phyloP scores from a whole-genome alignment of 768 basidiomycete species.

The Tulasnella calospora region DNA sequence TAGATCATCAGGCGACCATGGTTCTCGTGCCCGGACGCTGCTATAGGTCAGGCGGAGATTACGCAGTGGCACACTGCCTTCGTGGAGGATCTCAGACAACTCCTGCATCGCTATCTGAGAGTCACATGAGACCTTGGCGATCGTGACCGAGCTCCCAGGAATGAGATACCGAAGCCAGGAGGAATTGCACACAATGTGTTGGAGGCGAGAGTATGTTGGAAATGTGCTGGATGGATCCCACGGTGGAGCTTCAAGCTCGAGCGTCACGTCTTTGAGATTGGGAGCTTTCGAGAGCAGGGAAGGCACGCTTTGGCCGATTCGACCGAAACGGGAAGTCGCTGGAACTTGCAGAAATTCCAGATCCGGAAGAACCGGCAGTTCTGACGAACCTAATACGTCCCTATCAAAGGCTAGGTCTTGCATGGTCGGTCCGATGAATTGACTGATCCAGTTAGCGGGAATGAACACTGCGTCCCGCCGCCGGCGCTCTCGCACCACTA shows the following conservation, averaged over 20 bases:
- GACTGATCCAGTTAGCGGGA: background rate
- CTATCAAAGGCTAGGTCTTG: background rate
- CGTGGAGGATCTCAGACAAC: background rate
- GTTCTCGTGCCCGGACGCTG: background rate
- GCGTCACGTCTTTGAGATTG: background rate
- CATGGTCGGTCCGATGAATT: background rate
- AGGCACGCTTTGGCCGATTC: background rate
- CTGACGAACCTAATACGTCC: background rate
- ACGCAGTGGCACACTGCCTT: background rate
- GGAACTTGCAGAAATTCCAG: background rate
- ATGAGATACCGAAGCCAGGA: background rate
- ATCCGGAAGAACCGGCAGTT: background rate
- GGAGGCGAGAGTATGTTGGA: background rate
- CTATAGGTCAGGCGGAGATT: background rate
- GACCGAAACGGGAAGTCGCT: background rate
- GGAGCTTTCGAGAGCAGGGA: background rate
- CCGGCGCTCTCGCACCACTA: background rate
- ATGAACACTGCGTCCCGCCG: background rate
- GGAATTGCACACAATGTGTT: background rate
- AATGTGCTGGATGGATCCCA: background rate
- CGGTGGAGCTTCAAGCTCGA: background rate
- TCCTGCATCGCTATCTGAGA: background rate
- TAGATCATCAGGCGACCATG: background rate
- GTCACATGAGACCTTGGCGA: background rate
- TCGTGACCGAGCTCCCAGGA: background rate